A percentile compares a stretch with the other conserved stretches of the same genome.
Conservation (phyloP, 805 yeast genomes). For the Blastobotrys muscicola region DNA sequence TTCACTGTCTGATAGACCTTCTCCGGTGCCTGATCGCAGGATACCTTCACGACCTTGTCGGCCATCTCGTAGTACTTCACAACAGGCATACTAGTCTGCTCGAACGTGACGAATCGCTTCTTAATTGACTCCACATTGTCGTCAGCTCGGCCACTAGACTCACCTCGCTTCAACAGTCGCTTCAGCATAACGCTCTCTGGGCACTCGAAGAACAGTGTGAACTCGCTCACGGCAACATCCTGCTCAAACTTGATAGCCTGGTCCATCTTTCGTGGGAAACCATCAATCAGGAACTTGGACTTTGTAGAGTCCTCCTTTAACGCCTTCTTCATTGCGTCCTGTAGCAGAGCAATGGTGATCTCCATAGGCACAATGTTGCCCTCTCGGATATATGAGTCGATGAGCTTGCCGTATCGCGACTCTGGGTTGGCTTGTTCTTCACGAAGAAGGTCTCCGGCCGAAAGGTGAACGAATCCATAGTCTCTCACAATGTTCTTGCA, state of each 20-base stretch:
- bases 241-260: slow-evolving; percentile 81
- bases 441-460: slow-evolving; percentile 83
- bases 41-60: slow-evolving; percentile 42
- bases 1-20: slow-evolving; percentile 63
- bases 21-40: slow-evolving; percentile 75
- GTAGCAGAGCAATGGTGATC: slow-evolving; percentile 67
- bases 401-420: slow-evolving; percentile 69
- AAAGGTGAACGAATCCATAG: slow-evolving; percentile 65
- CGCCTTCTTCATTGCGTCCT: slow-evolving; percentile 54
- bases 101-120: slow-evolving; percentile 4
- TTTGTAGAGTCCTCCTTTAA: slow-evolving; percentile 30
- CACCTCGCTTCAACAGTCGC: slow-evolving; percentile 3
- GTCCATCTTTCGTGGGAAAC: slow-evolving; percentile 92
- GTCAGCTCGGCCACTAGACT: slow-evolving; percentile 2
- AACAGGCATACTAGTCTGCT: slow-evolving; percentile 4
- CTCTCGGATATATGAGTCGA: slow-evolving; percentile 70
- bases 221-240: slow-evolving; percentile 27
- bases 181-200: slow-evolving; percentile 66
- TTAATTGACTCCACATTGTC: slow-evolving; percentile 5
- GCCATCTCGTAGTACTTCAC: slow-evolving; percentile 6
- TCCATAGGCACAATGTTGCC: slow-evolving; percentile 82
- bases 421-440: slow-evolving; percentile 73
- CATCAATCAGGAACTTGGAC: slow-evolving; percentile 68
- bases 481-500: slow-evolving; percentile 55
- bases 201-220: slow-evolving; percentile 5